Conservation (phyloP, 495 filamentous ascomycete genomes). For the Penicillium egyptiacum region DNA sequence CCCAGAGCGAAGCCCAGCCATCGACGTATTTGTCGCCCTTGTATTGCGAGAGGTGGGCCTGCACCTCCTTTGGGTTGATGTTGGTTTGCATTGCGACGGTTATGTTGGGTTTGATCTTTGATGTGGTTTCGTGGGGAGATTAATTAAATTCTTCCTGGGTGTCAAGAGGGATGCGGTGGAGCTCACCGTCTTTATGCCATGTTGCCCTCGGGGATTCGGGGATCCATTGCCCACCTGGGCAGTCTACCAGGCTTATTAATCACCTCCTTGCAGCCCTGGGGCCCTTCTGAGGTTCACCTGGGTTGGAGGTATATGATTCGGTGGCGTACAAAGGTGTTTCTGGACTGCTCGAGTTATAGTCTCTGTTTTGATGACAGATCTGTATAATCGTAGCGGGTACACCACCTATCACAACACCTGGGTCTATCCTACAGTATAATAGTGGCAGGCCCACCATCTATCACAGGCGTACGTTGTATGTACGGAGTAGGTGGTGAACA, state of each 20-base stretch:
- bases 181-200: conserved; percentile 21
- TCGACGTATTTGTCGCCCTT: conserved; percentile 34
- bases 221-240: not conserved
- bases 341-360: not conserved
- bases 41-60: conserved; percentile 32
- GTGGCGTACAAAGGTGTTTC: not conserved
- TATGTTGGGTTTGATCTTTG: conserved; percentile 16
- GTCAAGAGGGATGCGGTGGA: not conserved
- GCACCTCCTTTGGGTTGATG: conserved; percentile 27
- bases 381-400: not conserved
- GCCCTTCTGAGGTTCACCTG: not conserved
- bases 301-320: not conserved
- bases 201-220: not conserved
- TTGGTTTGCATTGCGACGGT: conserved; percentile 18
- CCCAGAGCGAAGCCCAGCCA: conserved; percentile 66
- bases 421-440: not conserved
- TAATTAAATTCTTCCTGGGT: not conserved
- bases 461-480: not conserved
- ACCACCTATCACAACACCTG: not conserved
- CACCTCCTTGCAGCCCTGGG: conserved; percentile 21
- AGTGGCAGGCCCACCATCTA: not conserved
- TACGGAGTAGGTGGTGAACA: not conserved
- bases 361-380: not conserved
- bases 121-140: not conserved
- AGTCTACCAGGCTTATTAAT: conserved; percentile 22